Evolutionary conservation across 2,329 filamentous ascomycete genomes (phyloP).

Genomic region (Neonectria coccinea): DNA sequence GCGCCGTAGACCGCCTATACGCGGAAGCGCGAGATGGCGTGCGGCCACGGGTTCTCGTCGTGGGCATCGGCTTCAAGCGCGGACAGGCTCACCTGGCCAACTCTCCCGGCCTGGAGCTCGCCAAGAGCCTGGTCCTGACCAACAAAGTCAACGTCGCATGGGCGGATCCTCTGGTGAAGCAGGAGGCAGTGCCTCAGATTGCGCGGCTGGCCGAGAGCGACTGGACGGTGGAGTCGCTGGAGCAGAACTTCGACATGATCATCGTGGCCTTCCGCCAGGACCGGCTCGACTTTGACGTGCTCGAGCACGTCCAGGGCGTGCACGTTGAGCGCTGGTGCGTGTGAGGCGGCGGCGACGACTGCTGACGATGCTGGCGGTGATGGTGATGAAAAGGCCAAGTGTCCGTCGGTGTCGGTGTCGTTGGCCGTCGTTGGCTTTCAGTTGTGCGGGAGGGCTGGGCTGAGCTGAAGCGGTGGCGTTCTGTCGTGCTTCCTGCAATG

Average conservation of each 20-base stretch:
- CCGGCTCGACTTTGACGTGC: slow-evolving; percentile 55
- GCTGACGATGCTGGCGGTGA: neutral
- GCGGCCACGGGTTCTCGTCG: slow-evolving; percentile 55
- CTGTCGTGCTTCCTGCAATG: neutral
- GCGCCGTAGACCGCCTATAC: slow-evolving; percentile 50
- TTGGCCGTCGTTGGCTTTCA: slow-evolving; percentile 7
- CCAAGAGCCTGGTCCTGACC: slow-evolving; percentile 51
- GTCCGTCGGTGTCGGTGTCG: neutral
- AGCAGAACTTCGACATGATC: slow-evolving; percentile 55
- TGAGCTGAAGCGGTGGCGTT: slow-evolving; percentile 21
- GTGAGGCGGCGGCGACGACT: slow-evolving; percentile 17
- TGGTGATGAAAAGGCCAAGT: slow-evolving; percentile 6
- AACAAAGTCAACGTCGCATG: slow-evolving; percentile 57
- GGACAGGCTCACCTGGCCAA: slow-evolving; percentile 61
- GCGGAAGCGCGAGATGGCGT: slow-evolving; percentile 8
- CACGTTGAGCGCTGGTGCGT: slow-evolving; percentile 56
- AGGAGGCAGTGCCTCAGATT: slow-evolving; percentile 56
- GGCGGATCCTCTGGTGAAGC: slow-evolving; percentile 58
- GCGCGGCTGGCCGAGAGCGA: slow-evolving; percentile 50
- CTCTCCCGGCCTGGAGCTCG: slow-evolving; percentile 59
- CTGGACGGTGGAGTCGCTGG: slow-evolving; percentile 54
- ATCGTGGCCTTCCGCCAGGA: slow-evolving; percentile 58
- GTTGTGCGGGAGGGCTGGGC: neutral
- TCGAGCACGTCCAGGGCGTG: slow-evolving; percentile 51
- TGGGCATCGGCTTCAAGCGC: slow-evolving; percentile 63